Evolutionary conservation across 345 rosid genomes (phyloP).

Genomic region (Anacardium occidentale): DNA sequence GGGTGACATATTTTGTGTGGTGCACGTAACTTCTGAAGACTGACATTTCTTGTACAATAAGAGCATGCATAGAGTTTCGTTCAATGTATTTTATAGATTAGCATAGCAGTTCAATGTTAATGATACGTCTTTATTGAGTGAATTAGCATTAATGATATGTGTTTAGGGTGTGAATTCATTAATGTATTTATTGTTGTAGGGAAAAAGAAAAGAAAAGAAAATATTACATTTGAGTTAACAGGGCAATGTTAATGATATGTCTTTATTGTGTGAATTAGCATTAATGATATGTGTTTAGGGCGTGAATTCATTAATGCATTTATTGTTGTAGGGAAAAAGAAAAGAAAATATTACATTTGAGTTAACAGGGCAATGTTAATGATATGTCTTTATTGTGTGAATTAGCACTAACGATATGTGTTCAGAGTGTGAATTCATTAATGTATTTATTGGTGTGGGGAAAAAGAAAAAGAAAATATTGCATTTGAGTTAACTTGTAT

Average conservation of each 20-base stretch:
- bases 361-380: neutral
- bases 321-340: neutral
- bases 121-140: neutral
- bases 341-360: neutral
- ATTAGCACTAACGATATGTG: neutral
- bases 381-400: neutral
- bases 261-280: neutral
- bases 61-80: conserved; percentile 1
- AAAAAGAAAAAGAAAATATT: too few species aligned
- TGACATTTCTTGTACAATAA: neutral
- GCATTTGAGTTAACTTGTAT: neutral
- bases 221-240: neutral
- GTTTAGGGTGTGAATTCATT: neutral
- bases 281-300: neutral
- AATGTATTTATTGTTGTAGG: neutral
- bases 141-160: neutral
- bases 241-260: neutral
- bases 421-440: neutral
- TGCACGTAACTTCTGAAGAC: neutral
- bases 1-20: neutral
- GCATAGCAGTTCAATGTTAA: neutral
- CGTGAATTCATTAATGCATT: neutral
- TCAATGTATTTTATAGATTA: neutral
- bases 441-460: neutral
- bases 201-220: too few species aligned